These are phyloP conservation scores for sorghum (Sorghum bicolor) DNA, from an alignment of 176 grass and related monocot species.

Conservation along the genomic window DNA sequence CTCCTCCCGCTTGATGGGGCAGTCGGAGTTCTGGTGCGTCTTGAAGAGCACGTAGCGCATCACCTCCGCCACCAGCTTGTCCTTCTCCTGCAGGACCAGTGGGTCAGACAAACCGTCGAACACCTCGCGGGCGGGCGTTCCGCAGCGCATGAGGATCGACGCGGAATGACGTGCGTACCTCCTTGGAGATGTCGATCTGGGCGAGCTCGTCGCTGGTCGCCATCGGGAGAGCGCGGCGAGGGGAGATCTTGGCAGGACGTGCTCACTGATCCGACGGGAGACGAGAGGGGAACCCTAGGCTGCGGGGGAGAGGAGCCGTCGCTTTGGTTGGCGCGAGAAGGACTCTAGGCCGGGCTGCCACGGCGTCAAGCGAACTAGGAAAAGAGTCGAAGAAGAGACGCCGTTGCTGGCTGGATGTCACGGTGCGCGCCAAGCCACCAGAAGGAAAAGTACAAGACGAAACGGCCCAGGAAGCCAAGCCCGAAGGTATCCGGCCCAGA, in stretches of 20 bases:
- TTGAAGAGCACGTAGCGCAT: conserved; percentile 82
- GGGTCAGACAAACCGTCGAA: conserved; percentile 28
- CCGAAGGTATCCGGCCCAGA: too few relatives aligned
- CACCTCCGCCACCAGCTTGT: conserved; percentile 87
- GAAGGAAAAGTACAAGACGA: too few relatives aligned
- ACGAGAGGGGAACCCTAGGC: neutral
- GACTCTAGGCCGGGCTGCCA: neutral
- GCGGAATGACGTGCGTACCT: conserved; percentile 30
- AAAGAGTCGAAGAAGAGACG: too few relatives aligned
- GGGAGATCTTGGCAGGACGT: neutral
- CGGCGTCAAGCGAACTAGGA: neutral
- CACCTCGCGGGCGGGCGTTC: neutral
- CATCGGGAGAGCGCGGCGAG: conserved; percentile 31
- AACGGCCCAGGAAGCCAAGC: too few relatives aligned
- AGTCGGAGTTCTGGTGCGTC: conserved; percentile 65
- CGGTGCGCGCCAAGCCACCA: too few relatives aligned
- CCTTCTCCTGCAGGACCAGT: conserved; percentile 64
- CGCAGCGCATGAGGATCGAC: neutral
- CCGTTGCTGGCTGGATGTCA: too few relatives aligned
- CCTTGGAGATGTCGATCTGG: conserved; percentile 65
- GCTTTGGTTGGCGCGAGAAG: neutral
- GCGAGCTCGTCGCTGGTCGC: conserved; percentile 51
- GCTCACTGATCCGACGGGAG: neutral
- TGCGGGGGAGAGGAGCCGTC: neutral
- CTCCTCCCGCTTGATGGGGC: conserved; percentile 92